Percentiles rank a stretch among this genome's conserved stretches.
These are phyloP conservation scores for Chlorokybus atmophyticus DNA, from an alignment of 139 green algal genomes.

Conservation along the genomic window DNA sequence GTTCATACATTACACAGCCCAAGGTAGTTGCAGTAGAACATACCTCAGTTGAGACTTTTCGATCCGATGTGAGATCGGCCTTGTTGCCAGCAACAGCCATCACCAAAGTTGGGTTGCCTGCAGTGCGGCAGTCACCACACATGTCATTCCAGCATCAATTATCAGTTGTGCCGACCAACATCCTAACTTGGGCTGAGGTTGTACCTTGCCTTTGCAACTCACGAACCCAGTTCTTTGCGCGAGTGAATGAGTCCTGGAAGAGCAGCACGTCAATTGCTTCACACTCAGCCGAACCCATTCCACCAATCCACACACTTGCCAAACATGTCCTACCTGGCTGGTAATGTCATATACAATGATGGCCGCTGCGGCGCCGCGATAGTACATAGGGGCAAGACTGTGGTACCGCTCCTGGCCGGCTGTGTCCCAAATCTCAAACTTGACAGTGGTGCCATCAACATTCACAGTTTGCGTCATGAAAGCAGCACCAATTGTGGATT, in stretches of 20 bases:
- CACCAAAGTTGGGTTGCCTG: conserved; percentile 74
- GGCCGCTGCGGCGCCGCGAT: conserved; percentile 83
- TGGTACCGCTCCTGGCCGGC: conserved; percentile 97
- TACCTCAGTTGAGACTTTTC: conserved; percentile 34
- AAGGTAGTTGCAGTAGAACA: not conserved
- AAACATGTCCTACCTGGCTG: conserved; percentile 31
- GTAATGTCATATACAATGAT: conserved; percentile 84
- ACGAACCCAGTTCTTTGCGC: conserved; percentile 82
- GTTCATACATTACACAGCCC: not conserved
- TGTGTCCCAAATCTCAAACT: conserved; percentile 92
- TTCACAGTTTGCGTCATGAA: conserved; percentile 95
- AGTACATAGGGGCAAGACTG: conserved; percentile 97
- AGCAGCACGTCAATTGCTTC: too few relatives aligned
- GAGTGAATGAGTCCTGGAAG: conserved; percentile 64
- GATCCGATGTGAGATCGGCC: conserved; percentile 60
- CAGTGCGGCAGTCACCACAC: not conserved
- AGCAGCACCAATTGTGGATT: conserved; percentile 92
- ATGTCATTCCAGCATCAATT: not conserved
- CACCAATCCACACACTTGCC: conserved; percentile 11
- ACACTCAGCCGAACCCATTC: too few relatives aligned
- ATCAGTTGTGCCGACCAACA: not conserved
- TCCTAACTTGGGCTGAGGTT: not conserved
- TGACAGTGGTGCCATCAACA: conserved; percentile 72
- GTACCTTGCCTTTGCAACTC: conserved; percentile 59
- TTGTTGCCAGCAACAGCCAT: conserved; percentile 98